Evolutionary conservation across 331 rosid genomes (phyloP).

Genomic region (Quercus phellos): DNA sequence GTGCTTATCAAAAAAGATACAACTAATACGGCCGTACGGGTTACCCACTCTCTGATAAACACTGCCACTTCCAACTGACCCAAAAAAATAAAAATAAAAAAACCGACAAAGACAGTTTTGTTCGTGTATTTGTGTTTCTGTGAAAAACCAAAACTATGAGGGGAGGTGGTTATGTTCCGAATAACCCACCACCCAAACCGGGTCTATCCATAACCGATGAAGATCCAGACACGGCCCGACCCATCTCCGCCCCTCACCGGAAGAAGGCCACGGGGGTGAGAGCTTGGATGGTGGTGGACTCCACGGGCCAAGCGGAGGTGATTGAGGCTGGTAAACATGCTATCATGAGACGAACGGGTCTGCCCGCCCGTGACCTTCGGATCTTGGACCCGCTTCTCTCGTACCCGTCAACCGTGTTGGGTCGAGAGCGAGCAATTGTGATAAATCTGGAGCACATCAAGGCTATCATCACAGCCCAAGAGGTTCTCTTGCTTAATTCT

Average conservation of each 20-base stretch:
- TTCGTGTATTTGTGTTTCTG: too few relatives aligned
- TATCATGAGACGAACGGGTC: slow-evolving; percentile 84
- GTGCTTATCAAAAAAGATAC: too few relatives aligned
- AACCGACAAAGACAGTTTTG: too few relatives aligned
- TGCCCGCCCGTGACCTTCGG: slow-evolving; percentile 88
- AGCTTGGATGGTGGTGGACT: slow-evolving; percentile 67
- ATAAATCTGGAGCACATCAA: slow-evolving; percentile 92
- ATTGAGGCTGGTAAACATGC: slow-evolving; percentile 85
- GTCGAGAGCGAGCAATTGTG: slow-evolving; percentile 81
- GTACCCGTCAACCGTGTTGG: slow-evolving; percentile 80
- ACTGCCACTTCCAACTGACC: too few relatives aligned
- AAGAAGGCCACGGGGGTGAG: slow-evolving; percentile 74
- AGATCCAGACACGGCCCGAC: slow-evolving; percentile 31
- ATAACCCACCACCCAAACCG: slow-evolving; percentile 11
- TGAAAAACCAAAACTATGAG: too few relatives aligned
- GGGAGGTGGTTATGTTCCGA: too few relatives aligned
- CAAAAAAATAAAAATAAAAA: too few relatives aligned
- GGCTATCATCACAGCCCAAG: slow-evolving; percentile 86
- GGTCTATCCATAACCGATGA: slow-evolving; percentile 26
- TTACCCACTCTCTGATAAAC: too few relatives aligned
- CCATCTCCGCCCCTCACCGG: slow-evolving; percentile 26
- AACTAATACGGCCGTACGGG: too few relatives aligned
- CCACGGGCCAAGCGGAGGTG: slow-evolving; percentile 52
- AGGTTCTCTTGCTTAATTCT: slow-evolving; percentile 75
- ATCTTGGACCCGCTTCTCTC: slow-evolving; percentile 85